Base-by-base conservation (phyloP, 768 basidiomycete genomes). In the Scleroderma citrinum region DNA sequence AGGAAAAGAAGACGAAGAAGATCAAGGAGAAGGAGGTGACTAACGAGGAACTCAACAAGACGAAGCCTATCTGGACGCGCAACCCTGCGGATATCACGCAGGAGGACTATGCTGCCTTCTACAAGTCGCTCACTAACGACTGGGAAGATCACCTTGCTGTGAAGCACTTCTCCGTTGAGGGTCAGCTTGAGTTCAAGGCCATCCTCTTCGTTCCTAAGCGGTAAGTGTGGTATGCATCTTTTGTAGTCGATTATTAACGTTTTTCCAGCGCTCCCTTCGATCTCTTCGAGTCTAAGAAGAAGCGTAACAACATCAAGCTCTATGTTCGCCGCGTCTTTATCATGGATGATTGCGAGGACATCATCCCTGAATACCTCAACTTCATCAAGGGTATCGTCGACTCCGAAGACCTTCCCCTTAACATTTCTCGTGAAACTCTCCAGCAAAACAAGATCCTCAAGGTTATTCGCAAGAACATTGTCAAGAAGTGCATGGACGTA, bases 391-490 rank as follows among this genome's bases (percentile, higher is more conserved):
- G 92, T 79, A 97, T 99, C 68, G 96, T 99, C 73, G 95, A 99
- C 79, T 98, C 95, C 29, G 96, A 99, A 76, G 96, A 99, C 71
- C 85, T 99, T 26, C 96, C 96, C 23, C 90, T 98, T 66, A 99
- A 99, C 82, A 98, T 99, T 72, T 98, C 96, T 38, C 93, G 96
- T 75, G 95, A 99, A 80, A 97, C 94, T 30, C 84, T 99, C 48
- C 96, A 99, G 71, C 96, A 98, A 68, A 98, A 98, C 82, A 99
- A 98, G 84, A 99, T 99, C 60, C 87, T 99, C 62, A 99, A 98
- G 80, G 93, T 96, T 70, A 94, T 95, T 69, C 90, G 92, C 71
- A 96, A 97, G 83, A 96, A 97, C 78, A 82, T 98, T 48, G 94
- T 98, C 71, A 98, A 92, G 84, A 97, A 97, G 78, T 86, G 88